phyloP scores from a whole-genome alignment of 768 basidiomycete species.

The Naganishia randhawae region DNA sequence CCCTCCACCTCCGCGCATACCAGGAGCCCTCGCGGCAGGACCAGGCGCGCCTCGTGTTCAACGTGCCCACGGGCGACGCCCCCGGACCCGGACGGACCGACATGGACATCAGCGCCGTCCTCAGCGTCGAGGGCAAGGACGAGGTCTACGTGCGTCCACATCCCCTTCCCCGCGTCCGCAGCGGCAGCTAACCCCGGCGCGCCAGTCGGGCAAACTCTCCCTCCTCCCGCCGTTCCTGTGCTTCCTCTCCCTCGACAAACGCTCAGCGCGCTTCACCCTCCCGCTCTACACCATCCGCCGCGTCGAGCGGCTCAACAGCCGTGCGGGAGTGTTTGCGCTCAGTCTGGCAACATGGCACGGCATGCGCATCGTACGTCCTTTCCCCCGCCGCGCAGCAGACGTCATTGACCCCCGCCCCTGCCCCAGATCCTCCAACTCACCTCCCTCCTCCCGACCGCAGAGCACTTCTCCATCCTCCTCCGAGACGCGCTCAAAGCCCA shows the following conservation, averaged over 20 bases:
- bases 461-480: slow-evolving; percentile 82
- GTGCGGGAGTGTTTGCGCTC: slow-evolving; percentile 93
- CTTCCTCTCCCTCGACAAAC: slow-evolving; percentile 84
- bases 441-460: slow-evolving; percentile 84
- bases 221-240: slow-evolving; percentile 84
- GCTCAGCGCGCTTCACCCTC: slow-evolving; percentile 83
- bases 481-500: slow-evolving; percentile 85
- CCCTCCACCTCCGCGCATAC: slow-evolving; percentile 73
- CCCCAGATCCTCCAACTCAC: slow-evolving; percentile 76
- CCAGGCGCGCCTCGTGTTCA: slow-evolving; percentile 76
- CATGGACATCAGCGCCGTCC: slow-evolving; percentile 85
- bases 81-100: too few species aligned
- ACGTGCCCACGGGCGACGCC: slow-evolving; percentile 73
- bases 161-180: not conserved
- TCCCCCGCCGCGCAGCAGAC: not conserved
- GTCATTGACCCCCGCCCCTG: too few species aligned
- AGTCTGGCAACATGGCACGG: slow-evolving; percentile 92
- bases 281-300: slow-evolving; percentile 87
- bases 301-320: slow-evolving; percentile 84
- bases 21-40: slow-evolving; percentile 90
- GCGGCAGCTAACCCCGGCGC: not conserved
- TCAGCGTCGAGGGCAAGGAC: slow-evolving; percentile 79
- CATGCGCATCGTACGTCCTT: slow-evolving; percentile 72
- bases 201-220: slow-evolving; percentile 84
- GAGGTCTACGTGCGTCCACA: slow-evolving; percentile 77